Base-by-base conservation (phyloP, 2,329 filamentous ascomycete genomes). In the Aspergillus hiratsukae region DNA sequence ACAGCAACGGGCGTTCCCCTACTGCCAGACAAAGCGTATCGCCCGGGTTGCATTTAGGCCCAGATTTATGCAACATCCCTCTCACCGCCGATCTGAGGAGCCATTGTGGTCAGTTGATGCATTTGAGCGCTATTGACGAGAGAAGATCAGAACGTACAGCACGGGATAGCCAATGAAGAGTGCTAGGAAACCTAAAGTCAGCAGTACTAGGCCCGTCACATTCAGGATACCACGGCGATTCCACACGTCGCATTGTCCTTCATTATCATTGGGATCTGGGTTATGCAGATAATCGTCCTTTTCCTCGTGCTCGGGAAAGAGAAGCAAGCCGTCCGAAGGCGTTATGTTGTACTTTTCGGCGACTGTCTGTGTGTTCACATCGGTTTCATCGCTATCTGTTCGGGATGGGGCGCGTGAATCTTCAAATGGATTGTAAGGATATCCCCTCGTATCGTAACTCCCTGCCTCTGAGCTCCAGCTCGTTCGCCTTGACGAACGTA, bases 251-350 rank as follows among this genome's bases (percentile, higher is more conserved):
- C 85, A 86, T 61, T 86, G 83, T 48, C 81, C 78, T 51, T 80
- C 73, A 43, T 85, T 80, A 49, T 88, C 86, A 52, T 81, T 80
- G 1, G 85, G 83, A 64, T 87, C 85, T 0, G 87, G 87, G 64
- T 89, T 88, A 68, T 90, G 87, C 59, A 90, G 66, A 61, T 83
- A 87, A 66, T 90, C 87, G 67, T 90, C 87, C 65, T 88, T 88
- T 69, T 90, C 87, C 23, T 88, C 83, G 66, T 89, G 87, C 68
- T 89, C 85, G 0, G 87, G 87, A 63, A 86, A 89, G 21, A 89
- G 73, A 43, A 90, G 69, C 52, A 89, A 72, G 5, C 85, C 85
- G 14, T 85, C 83, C 2, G 84, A 86, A 0, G 87, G 86, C 68
- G 83, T 78, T 53, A 90, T 89, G 66, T 88, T 88, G 71, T 87